Percentiles rank a stretch among this genome's conserved stretches.
Evolutionary conservation across 441 rosid genomes (phyloP).

Genomic region (Croton setiger): DNA sequence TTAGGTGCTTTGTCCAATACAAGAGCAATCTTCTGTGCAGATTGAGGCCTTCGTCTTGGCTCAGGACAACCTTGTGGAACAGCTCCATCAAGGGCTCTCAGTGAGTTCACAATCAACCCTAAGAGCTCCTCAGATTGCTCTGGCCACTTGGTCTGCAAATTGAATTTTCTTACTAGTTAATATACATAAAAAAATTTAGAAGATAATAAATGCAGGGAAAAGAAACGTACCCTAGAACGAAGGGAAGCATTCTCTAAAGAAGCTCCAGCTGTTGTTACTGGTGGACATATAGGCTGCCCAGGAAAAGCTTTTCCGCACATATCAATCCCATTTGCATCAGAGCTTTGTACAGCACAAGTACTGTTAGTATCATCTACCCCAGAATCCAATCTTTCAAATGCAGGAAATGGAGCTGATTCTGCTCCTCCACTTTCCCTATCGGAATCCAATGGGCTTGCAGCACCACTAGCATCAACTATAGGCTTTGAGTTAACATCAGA

Average conservation of each 20-base stretch:
- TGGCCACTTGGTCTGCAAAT: conserved; percentile 89
- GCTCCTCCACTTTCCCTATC: conserved; percentile 62
- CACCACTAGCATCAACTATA: conserved; percentile 53
- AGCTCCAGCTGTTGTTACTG: conserved; percentile 61
- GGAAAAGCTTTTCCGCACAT: conserved; percentile 51
- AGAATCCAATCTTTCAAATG: conserved; percentile 70
- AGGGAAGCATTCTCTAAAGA: conserved; percentile 55
- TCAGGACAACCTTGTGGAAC: conserved; percentile 95
- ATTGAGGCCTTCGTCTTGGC: conserved; percentile 90
- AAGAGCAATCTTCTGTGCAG: conserved; percentile 91
- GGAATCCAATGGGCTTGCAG: conserved; percentile 57
- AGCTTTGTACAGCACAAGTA: conserved; percentile 76
- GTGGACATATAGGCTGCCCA: conserved; percentile 55
- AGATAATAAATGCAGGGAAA: conserved; percentile 15
- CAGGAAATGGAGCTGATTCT: conserved; percentile 55
- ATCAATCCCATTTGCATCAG: conserved; percentile 49
- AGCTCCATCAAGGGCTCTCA: conserved; percentile 79
- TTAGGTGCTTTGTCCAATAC: conserved; percentile 94
- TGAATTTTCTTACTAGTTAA: conserved; percentile 27
- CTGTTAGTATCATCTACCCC: conserved; percentile 57
- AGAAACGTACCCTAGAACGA: conserved; percentile 66
- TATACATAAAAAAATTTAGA: conserved; percentile 9
- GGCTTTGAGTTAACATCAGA: conserved; percentile 54
- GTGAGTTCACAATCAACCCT: conserved; percentile 72
- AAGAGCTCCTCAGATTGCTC: conserved; percentile 87